phyloP scores from a whole-genome alignment of 2,329 filamentous ascomycete species.

The Penicillium expansum region DNA sequence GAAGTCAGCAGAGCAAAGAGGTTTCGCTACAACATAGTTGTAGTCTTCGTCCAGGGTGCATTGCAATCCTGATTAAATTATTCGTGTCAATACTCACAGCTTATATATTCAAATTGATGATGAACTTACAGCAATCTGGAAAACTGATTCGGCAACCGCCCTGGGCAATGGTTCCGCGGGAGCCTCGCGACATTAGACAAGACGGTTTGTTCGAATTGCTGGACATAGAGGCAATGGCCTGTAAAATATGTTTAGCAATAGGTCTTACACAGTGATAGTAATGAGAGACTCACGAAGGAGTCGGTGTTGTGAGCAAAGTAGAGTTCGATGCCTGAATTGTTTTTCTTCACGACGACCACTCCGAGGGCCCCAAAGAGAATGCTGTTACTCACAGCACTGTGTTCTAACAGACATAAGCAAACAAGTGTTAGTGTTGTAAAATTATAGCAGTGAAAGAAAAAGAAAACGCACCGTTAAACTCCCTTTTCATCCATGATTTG shows the following conservation, averaged over 20 bases:
- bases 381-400: conserved; percentile 78
- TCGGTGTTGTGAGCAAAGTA: conserved; percentile 98
- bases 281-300: conserved; percentile 54
- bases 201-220: conserved; percentile 70
- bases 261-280: background rate
- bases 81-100: background rate
- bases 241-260: conserved; percentile 7
- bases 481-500: conserved; percentile 73
- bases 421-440: conserved; percentile 1
- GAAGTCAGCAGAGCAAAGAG: background rate
- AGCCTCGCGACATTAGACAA: conserved; percentile 82
- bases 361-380: conserved; percentile 85
- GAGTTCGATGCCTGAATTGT: conserved; percentile 69
- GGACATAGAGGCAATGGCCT: conserved; percentile 83
- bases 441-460: background rate
- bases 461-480: conserved; percentile 70
- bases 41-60: background rate
- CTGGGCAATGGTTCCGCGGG: conserved; percentile 52
- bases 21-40: background rate
- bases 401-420: conserved; percentile 44
- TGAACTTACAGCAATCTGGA: background rate
- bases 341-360: conserved; percentile 85
- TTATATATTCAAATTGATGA: background rate
- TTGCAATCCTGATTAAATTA: background rate
- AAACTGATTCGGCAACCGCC: conserved; percentile 31